A percentile compares a stretch with the other conserved stretches of the same genome.
Conservation (phyloP, 2,329 filamentous ascomycete genomes). For the Fusarium dimerum region DNA sequence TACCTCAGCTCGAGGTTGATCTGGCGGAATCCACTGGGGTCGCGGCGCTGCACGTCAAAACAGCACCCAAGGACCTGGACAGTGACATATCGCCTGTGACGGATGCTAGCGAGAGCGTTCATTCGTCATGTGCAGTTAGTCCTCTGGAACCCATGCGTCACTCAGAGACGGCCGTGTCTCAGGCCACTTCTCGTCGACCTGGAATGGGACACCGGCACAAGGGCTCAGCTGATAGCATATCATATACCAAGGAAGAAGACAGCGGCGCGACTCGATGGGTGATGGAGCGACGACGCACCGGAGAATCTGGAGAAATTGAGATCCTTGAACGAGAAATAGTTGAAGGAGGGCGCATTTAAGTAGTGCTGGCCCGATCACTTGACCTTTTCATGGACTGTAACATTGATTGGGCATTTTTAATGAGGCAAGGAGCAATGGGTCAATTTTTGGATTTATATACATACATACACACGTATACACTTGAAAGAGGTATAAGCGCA, state of each 20-base stretch:
- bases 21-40: conserved; percentile 12
- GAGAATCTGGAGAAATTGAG: conserved; percentile 65
- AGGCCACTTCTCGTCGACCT: conserved; percentile 11
- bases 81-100: conserved; percentile 22
- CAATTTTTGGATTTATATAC: conserved; percentile 8
- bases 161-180: conserved; percentile 12
- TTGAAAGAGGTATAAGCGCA: not conserved
- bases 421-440: conserved; percentile 13
- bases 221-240: conserved; percentile 67
- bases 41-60: conserved; percentile 9
- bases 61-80: conserved; percentile 11
- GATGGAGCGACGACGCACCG: conserved; percentile 66
- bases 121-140: conserved; percentile 19
- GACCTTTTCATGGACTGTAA: not conserved
- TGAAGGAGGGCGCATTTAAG: conserved; percentile 52
- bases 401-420: not conserved
- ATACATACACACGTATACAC: conserved; percentile 11
- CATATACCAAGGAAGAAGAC: conserved; percentile 66
- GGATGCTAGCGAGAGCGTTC: conserved; percentile 17
- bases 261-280: conserved; percentile 66
- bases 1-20: conserved; percentile 12
- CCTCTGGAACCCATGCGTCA: conserved; percentile 21
- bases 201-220: conserved; percentile 50
- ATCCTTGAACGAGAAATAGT: conserved; percentile 67
- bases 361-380: not conserved